These are phyloP conservation scores for Pichia eremophila DNA, from an alignment of 805 yeast genomes.

Conservation along the genomic window DNA sequence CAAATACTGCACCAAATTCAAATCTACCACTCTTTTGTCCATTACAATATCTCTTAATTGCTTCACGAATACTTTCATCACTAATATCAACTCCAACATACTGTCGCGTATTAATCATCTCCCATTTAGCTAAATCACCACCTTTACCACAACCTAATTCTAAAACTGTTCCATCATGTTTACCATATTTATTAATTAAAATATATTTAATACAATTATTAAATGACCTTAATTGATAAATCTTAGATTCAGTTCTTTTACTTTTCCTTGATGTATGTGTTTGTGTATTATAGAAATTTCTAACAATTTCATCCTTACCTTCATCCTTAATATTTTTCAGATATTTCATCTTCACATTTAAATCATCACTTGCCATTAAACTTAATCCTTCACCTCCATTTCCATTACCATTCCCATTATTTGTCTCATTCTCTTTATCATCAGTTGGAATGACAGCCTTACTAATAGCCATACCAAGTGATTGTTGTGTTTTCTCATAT, in stretches of 20 bases:
- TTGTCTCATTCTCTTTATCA: too few relatives aligned
- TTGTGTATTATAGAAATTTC: slow-evolving; percentile 79
- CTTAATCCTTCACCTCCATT: slow-evolving; percentile 11
- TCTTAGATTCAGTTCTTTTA: slow-evolving; percentile 67
- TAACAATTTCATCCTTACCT: slow-evolving; percentile 54
- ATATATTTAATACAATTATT: slow-evolving; percentile 89
- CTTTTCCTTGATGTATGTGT: slow-evolving; percentile 56
- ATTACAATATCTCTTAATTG: slow-evolving; percentile 53
- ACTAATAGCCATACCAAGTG: slow-evolving; percentile 9
- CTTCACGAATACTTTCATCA: slow-evolving; percentile 79
- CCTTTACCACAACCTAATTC: slow-evolving; percentile 98
- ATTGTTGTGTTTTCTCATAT: slow-evolving; percentile 14
- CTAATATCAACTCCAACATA: slow-evolving; percentile 90
- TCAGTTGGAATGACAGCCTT: not conserved
- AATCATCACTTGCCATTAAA: slow-evolving; percentile 17
- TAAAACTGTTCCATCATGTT: slow-evolving; percentile 47
- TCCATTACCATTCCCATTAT: not conserved
- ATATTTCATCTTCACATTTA: slow-evolving; percentile 15
- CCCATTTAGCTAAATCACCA: slow-evolving; percentile 91
- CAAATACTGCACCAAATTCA: slow-evolving; percentile 53
- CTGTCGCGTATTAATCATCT: slow-evolving; percentile 59
- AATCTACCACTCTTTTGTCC: slow-evolving; percentile 30
- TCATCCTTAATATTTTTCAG: slow-evolving; percentile 28
- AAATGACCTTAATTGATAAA: slow-evolving; percentile 77
- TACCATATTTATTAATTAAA: slow-evolving; percentile 61